Evolutionary conservation across 352 stramenopile genomes (phyloP), one percentile per base, ranked within the genome.

Genomic region (Phytopythium cucurbitacearum): DNA sequence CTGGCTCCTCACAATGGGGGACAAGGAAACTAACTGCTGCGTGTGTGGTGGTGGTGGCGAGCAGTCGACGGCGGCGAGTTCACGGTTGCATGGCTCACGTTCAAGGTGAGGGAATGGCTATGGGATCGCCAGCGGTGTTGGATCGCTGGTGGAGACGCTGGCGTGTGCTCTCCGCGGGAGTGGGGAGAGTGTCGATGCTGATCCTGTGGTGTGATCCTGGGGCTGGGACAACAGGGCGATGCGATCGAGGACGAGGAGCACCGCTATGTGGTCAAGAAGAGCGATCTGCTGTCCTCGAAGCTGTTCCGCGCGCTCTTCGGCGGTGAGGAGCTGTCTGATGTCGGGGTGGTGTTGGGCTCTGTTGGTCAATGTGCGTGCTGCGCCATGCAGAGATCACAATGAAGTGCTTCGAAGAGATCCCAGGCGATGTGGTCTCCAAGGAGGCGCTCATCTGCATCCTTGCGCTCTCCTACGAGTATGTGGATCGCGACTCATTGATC

Each of bases 11-110:
- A 39, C 5, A 32, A 34, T 35, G 28, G 7, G 6, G 37, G 6
- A 32, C 10, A 7, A 40, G 7, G 15, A n/a, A n/a, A 16, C 21
- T 13, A 28, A 16, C n/a, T 56, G 34, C 48, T 15, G 48, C 42
- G 37, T 51, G 46, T 53, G 37, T 64, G 9, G 13, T 34, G 56
- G 34, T 52, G 12, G 49, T 28, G 21, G 3, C 62, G 37, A 43
- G 37, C 60, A 94, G 81, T 94, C 57, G 70, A 87, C 15, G 64
- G 69, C 2, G 74, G 76, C 8, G 84, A 92, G 53, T 92, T 94
- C 64, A 89, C 74, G 37, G 81, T 94, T 60, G 84, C 79, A 49
- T 94, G 84, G 84, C 69, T 94, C 41, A 91, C 84, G 40, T 94
- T 94, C 63, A 91, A 91, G 76, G 83, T 91, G 51, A 8, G 54